Base-by-base conservation (phyloP, 2,329 filamentous ascomycete species). In the Penicillium hesseltinei region DNA sequence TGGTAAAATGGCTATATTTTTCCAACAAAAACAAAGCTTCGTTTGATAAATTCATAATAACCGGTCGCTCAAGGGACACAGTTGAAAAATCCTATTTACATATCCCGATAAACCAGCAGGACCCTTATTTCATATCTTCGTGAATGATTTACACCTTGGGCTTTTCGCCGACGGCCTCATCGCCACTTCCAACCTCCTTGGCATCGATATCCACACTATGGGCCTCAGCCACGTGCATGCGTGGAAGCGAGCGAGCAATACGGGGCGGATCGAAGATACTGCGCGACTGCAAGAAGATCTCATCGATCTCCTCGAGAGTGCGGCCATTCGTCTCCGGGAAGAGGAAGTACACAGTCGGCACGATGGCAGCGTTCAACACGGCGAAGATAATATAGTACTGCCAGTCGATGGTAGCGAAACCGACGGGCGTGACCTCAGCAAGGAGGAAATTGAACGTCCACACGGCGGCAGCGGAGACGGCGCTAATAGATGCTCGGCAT, bases 241-340 rank as follows among this genome's bases (percentile, higher is more conserved):
- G 39, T 11, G 49, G 39, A 36, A 51, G 49, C 5, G 39, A 51
- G 6, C 63, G 54, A 2, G 70, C 69, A 40, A 73, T 52, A 5
- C 58, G 55, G 0, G 65, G 64, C 29, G 69, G 66, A 42, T 72
- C 64, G 35, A 71, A 64, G 21, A 71, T 63, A 40, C 43, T 67
- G 40, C 65, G 74, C 0, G 70, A 64, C 53, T 68, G 69, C 25
- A 68, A 57, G 58, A 75, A 75, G n/a, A 76, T 73, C 50, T 73
- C 69, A 59, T 76, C 73, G 15, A 76, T 73, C 53, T 76, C 74
- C 58, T 77, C 74, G 11, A 77, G 61, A 0, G 73, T 69, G 7
- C 71, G 69, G 1, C 73, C 74, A 35, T 73, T 73, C 13, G 73
- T 76, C 61, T 77, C 74, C 0, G 74, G 74, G 57, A 74, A 77